These are phyloP conservation scores for Diaporthe ampelina DNA, from an alignment of 2,329 filamentous ascomycete species.

Conservation along the genomic window DNA sequence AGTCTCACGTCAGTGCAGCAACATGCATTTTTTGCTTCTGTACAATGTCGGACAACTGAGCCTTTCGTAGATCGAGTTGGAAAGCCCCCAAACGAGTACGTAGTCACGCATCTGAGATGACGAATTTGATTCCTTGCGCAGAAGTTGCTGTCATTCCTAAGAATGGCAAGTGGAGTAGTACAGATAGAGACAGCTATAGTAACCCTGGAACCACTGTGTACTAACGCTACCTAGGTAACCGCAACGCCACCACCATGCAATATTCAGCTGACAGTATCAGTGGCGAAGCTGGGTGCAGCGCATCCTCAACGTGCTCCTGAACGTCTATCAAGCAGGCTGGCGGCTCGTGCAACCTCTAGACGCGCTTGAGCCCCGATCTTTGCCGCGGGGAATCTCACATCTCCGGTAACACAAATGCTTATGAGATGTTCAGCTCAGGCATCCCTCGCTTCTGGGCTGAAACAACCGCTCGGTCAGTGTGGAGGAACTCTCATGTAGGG, in stretches of 20 bases:
- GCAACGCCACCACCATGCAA: background rate
- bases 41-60: background rate
- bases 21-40: background rate
- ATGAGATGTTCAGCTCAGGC: background rate
- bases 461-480: background rate
- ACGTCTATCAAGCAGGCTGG: no score
- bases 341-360: background rate
- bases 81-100: fast-evolving
- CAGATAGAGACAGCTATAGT: background rate
- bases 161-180: background rate
- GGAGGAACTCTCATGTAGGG: background rate
- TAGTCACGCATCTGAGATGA: no score
- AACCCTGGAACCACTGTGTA: no score
- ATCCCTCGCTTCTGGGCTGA: background rate
- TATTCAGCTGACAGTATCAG: background rate
- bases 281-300: background rate
- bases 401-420: background rate
- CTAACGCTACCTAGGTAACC: background rate
- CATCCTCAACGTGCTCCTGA: background rate
- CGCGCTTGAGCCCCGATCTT: background rate
- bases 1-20: background rate
- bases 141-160: background rate
- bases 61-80: background rate
- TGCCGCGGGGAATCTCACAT: background rate
- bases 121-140: background rate